A percentile compares a stretch with the other conserved stretches of the same genome.
Evolutionary conservation across 805 yeast species (phyloP).

Genomic region (Saturnispora ahearnii): DNA sequence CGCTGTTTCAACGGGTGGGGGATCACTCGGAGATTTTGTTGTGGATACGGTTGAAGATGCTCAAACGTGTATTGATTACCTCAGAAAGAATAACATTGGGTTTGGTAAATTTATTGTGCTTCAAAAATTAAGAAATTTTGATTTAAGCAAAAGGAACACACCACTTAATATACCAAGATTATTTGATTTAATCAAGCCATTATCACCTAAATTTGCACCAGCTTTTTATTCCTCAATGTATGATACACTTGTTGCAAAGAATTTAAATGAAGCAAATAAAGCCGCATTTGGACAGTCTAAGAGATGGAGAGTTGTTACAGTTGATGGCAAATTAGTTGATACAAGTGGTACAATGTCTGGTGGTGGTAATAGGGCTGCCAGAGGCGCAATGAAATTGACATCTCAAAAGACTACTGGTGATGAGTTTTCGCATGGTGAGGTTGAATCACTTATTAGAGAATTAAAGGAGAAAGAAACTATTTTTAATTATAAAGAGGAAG

Average conservation of each 20-base stretch:
- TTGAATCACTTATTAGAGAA: slow-evolving; percentile 44
- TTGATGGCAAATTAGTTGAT: slow-evolving; percentile 88
- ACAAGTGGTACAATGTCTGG: slow-evolving; percentile 95
- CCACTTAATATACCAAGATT: slow-evolving; percentile 74
- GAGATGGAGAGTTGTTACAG: slow-evolving; percentile 83
- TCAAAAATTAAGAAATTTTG: slow-evolving; percentile 59
- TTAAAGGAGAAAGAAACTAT: slow-evolving; percentile 42
- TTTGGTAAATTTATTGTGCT: slow-evolving; percentile 81
- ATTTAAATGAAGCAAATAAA: slow-evolving; percentile 69
- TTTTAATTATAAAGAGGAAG: slow-evolving; percentile 30
- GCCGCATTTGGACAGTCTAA: slow-evolving; percentile 72
- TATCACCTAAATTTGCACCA: slow-evolving; percentile 59
- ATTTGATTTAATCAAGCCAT: slow-evolving; percentile 71
- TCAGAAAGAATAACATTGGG: slow-evolving; percentile 77
- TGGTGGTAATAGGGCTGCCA: slow-evolving; percentile 67
- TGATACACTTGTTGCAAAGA: slow-evolving; percentile 80
- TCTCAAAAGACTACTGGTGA: slow-evolving; percentile 21
- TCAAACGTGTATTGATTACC: slow-evolving; percentile 60
- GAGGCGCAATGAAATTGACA: slow-evolving; percentile 67
- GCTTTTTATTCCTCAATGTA: slow-evolving; percentile 84
- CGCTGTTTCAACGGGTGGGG: slow-evolving; percentile 92
- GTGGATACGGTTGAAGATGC: slow-evolving; percentile 68
- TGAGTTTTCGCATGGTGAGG: slow-evolving; percentile 49
- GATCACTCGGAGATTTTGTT: slow-evolving; percentile 84
- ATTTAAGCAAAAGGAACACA: slow-evolving; percentile 49